Percentiles rank a stretch among this genome's conserved stretches.
Conservation (phyloP, 1,284 basidiomycete species). For the Ganoderma lingzhi region DNA sequence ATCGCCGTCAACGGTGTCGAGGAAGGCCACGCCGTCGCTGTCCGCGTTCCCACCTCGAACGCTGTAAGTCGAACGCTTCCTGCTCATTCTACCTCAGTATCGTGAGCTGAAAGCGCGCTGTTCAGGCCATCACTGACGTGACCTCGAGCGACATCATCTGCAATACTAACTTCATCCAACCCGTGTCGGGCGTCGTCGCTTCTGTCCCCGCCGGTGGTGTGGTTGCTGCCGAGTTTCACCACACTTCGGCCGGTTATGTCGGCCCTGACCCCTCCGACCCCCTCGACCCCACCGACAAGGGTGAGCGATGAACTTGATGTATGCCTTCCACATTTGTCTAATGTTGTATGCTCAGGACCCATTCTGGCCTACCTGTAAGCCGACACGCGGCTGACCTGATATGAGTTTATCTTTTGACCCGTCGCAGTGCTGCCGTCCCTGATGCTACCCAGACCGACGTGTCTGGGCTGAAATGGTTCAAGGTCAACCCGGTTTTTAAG, state of each 20-base stretch:
- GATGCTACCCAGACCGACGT: constrained; percentile 53
- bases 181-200: constrained; percentile 59
- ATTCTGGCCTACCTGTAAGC: constrained; percentile 61
- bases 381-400: neutral
- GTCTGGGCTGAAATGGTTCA: constrained; percentile 64
- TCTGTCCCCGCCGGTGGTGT: constrained; percentile 57
- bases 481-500: constrained; percentile 44
- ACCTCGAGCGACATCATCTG: constrained; percentile 64
- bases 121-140: constrained; percentile 60
- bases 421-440: constrained; percentile 52
- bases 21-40: constrained; percentile 47
- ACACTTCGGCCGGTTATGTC: constrained; percentile 54
- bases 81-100: too few relatives aligned
- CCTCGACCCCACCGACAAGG: constrained; percentile 60
- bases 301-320: constrained; percentile 17
- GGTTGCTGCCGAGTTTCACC: constrained; percentile 63
- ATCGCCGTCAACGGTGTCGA: constrained; percentile 47
- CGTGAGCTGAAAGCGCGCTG: neutral
- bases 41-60: constrained; percentile 49
- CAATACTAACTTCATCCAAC: constrained; percentile 67
- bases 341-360: constrained; percentile 45
- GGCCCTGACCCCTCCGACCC: constrained; percentile 56
- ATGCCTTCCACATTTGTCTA: neutral
- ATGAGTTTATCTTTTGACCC: neutral
- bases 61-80: constrained; percentile 43